Conservation (phyloP, 495 filamentous ascomycete genomes). For the Jackrogersella multiformis region DNA sequence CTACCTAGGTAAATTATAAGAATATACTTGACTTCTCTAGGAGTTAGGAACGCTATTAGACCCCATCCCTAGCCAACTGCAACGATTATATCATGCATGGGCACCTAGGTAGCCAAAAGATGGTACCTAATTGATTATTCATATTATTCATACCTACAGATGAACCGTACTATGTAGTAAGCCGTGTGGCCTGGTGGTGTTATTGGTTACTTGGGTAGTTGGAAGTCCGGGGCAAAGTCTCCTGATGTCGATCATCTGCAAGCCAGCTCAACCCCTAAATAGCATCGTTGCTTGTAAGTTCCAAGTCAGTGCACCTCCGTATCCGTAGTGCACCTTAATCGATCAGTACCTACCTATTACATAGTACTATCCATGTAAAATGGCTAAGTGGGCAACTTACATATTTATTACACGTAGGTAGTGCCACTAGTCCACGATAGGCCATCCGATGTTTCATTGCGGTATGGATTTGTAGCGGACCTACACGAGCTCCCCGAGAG, state of each 20-base stretch:
- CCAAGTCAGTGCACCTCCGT: no score
- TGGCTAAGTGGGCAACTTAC: no score
- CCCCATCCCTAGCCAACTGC: not conserved
- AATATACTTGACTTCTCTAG: not conserved
- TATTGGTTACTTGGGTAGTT: not conserved
- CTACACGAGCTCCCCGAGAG: conserved; percentile 6
- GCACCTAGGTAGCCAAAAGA: not conserved
- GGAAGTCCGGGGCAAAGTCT: conserved; percentile 20
- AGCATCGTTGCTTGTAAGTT: not conserved
- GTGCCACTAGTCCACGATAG: conserved; percentile 16
- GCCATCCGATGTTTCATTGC: conserved; percentile 15
- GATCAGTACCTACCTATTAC: conserved; percentile 5
- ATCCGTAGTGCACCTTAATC: conserved; percentile 5
- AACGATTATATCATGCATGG: not conserved
- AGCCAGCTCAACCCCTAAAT: conserved; percentile 28
- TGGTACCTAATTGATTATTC: not conserved
- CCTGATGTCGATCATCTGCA: conserved; percentile 36
- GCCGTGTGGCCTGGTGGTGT: conserved; percentile 4
- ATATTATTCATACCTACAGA: no score
- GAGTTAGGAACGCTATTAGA: not conserved
- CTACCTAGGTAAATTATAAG: not conserved
- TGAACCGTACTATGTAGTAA: conserved; percentile 14
- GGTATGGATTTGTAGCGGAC: conserved; percentile 14
- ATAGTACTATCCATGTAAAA: no score
- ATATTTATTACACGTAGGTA: conserved; percentile 5